phyloP scores from a whole-genome alignment of 129 eudicot species.

The Kitagawia praeruptora region DNA sequence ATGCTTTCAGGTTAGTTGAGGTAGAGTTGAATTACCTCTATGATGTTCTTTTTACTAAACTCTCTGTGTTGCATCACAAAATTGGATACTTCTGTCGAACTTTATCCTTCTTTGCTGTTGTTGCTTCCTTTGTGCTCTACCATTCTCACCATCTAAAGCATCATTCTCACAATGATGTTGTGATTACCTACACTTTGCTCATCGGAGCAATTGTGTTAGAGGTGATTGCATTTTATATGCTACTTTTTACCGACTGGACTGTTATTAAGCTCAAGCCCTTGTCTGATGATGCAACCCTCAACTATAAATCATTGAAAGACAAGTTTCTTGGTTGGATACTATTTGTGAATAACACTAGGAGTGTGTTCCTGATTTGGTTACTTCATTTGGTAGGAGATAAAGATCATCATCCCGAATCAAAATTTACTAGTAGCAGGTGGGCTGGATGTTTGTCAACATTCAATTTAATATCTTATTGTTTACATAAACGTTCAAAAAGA shows the following conservation, averaged over 20 bases:
- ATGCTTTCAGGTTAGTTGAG: slow-evolving; percentile 45
- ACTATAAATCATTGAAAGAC: neutral
- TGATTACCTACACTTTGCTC: slow-evolving; percentile 39
- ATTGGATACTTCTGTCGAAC: slow-evolving; percentile 13
- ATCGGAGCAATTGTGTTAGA: slow-evolving; percentile 47
- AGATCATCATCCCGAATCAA: too few species aligned
- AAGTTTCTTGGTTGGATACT: neutral
- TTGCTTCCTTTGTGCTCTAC: slow-evolving; percentile 27
- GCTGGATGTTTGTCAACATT: slow-evolving; percentile 13
- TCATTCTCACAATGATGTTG: slow-evolving; percentile 12
- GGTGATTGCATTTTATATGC: slow-evolving; percentile 27
- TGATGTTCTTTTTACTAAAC: slow-evolving; percentile 53
- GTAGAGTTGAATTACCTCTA: slow-evolving; percentile 56
- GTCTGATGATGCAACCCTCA: slow-evolving; percentile 13
- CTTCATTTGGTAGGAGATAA: neutral
- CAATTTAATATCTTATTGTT: slow-evolving; percentile 24
- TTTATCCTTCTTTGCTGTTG: slow-evolving; percentile 17
- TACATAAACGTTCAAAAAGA: slow-evolving; percentile 7
- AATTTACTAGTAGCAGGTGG: slow-evolving; percentile 22
- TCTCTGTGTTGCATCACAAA: slow-evolving; percentile 20
- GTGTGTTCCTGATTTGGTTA: slow-evolving; percentile 2
- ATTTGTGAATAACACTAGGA: neutral
- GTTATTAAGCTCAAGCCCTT: slow-evolving; percentile 17
- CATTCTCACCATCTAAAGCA: slow-evolving; percentile 3
- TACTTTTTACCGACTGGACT: slow-evolving; percentile 47